Percentiles rank a stretch among this genome's conserved stretches.
These are phyloP conservation scores for Sclerotinia trifoliorum DNA, from an alignment of 2,329 filamentous ascomycete genomes.

Conservation along the genomic window DNA sequence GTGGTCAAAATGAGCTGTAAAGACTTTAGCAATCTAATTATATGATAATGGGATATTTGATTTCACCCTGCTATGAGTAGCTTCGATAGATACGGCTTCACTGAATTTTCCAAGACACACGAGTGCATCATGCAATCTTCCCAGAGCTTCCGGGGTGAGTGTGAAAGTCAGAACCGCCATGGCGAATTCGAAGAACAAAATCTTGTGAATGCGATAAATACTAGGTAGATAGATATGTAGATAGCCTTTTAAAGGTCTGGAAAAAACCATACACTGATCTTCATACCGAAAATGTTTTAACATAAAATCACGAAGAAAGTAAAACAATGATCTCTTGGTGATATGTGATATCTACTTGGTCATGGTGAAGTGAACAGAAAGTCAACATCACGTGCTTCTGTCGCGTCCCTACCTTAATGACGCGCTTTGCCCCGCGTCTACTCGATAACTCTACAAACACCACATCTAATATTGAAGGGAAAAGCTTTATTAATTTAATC, in stretches of 20 bases:
- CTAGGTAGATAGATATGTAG: too few relatives aligned
- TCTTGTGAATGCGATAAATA: neutral
- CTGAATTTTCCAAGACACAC: constrained; percentile 76
- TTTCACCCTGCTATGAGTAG: constrained; percentile 34
- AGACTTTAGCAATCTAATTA: constrained; percentile 21
- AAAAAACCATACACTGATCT: neutral
- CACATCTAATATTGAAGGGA: neutral
- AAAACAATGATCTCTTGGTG: neutral
- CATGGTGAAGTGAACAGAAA: neutral
- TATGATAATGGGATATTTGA: neutral
- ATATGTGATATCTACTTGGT: neutral
- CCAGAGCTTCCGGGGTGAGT: constrained; percentile 69
- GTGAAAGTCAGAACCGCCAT: constrained; percentile 71
- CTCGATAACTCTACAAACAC: neutral
- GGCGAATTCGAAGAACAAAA: neutral
- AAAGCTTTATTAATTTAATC: neutral
- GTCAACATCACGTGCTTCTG: neutral
- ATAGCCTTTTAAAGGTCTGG: neutral
- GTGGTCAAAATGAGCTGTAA: constrained; percentile 68
- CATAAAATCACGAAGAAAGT: neutral
- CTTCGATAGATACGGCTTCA: constrained; percentile 72
- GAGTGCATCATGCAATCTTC: constrained; percentile 69
- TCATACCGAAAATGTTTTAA: neutral
- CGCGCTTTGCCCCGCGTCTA: constrained; percentile 11
- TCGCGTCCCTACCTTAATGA: constrained; percentile 6